A percentile compares a stretch with the other conserved stretches of the same genome.
Evolutionary conservation across 2,329 filamentous ascomycete species (phyloP).

Genomic region (Ophiosphaerella narmari): DNA sequence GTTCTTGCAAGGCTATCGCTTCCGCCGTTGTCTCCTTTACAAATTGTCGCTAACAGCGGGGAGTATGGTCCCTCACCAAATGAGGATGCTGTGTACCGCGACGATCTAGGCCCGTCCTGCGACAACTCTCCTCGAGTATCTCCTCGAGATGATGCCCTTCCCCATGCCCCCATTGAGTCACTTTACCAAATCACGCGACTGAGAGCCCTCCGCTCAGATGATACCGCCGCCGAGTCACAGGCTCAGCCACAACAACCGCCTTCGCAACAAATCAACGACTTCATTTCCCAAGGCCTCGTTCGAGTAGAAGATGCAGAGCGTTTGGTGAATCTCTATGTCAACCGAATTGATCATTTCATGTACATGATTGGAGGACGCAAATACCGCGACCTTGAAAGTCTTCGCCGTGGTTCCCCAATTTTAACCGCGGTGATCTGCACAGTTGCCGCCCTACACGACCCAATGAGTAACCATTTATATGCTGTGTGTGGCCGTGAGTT

Average conservation of each 20-base stretch:
- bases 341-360: constrained; percentile 53
- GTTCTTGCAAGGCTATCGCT: constrained; percentile 47
- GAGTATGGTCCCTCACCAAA: constrained; percentile 25
- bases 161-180: constrained; percentile 51
- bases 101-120: constrained; percentile 36
- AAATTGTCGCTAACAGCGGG: constrained; percentile 19
- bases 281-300: constrained; percentile 57
- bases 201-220: constrained; percentile 39
- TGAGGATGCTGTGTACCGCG: constrained; percentile 45
- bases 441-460: constrained; percentile 63
- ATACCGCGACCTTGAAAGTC: constrained; percentile 51
- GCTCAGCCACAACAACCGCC: not conserved
- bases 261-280: constrained; percentile 43
- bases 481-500: constrained; percentile 63
- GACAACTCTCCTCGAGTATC: constrained; percentile 37
- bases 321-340: constrained; percentile 49
- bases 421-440: constrained; percentile 62
- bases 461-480: constrained; percentile 57
- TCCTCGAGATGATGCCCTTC: constrained; percentile 33
- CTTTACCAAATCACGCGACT: constrained; percentile 55
- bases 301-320: constrained; percentile 49
- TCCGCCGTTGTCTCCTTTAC: constrained; percentile 44
- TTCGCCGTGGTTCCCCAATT: constrained; percentile 60
- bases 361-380: constrained; percentile 52
- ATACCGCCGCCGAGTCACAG: constrained; percentile 47